phyloP scores from a whole-genome alignment of 23 red algal genomes.

The Cyanidiococcus yangmingshanensis region DNA sequence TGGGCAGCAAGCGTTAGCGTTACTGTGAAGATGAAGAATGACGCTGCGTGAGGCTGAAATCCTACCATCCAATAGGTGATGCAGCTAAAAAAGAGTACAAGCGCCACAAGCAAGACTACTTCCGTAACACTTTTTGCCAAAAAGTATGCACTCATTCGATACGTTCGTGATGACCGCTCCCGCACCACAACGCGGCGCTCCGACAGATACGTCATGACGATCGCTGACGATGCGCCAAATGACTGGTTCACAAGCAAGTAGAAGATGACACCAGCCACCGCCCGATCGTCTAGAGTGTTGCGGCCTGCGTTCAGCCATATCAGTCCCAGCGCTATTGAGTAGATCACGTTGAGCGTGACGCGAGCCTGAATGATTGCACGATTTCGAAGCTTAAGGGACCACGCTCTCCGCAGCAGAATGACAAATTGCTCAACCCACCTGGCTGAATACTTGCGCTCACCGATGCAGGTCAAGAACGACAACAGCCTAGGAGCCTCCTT shows the following conservation, averaged over 20 bases:
- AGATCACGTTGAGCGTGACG: not conserved
- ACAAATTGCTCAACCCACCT: not conserved
- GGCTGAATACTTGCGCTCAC: not conserved
- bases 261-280: conserved; percentile 65
- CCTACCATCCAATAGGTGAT: conserved; percentile 65
- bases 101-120: conserved; percentile 43
- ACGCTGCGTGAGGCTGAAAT: conserved; percentile 25
- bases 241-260: conserved; percentile 89
- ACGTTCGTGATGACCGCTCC: conserved; percentile 61
- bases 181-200: conserved; percentile 75
- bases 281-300: conserved; percentile 19
- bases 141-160: conserved; percentile 72
- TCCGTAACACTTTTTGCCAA: conserved; percentile 65
- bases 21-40: conserved; percentile 35
- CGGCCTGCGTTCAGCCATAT: conserved; percentile 42
- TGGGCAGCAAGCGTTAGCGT: conserved; percentile 38
- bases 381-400: not conserved
- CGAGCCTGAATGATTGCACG: not conserved
- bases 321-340: not conserved
- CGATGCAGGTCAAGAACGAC: not conserved
- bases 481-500: not conserved
- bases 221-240: conserved; percentile 58
- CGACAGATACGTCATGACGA: conserved; percentile 64
- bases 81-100: conserved; percentile 37
- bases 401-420: not conserved